Conservation (phyloP, 768 basidiomycete species). For the Lentinula detonsa region DNA sequence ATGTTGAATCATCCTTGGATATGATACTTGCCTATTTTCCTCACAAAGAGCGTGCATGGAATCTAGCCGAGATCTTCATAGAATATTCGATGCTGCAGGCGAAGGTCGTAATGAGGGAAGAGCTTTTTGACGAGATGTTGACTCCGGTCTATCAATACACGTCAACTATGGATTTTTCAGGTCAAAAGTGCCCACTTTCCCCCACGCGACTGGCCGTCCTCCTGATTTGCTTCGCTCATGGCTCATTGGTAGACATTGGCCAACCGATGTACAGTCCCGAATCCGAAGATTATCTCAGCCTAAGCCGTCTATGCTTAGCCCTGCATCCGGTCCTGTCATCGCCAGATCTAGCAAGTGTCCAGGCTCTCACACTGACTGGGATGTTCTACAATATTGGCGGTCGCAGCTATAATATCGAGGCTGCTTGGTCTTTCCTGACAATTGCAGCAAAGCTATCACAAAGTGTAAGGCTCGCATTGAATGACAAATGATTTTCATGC, state of each 20-base stretch:
- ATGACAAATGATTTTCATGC: not conserved
- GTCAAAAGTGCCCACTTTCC: conserved; percentile 8
- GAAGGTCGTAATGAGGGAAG: not conserved
- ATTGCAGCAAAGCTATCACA: conserved; percentile 27
- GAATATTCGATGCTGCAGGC: conserved; percentile 23
- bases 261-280: conserved; percentile 21
- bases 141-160: conserved; percentile 15
- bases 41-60: conserved; percentile 28
- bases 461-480: conserved; percentile 15
- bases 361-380: conserved; percentile 12
- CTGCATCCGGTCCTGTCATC: conserved; percentile 8
- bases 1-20: conserved; percentile 13
- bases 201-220: conserved; percentile 21
- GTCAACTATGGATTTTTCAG: conserved; percentile 15
- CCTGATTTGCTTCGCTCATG: conserved; percentile 27
- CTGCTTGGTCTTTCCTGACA: conserved; percentile 25
- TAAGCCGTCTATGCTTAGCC: conserved; percentile 10
- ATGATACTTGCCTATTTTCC: conserved; percentile 21
- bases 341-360: conserved; percentile 10
- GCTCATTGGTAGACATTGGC: conserved; percentile 28
- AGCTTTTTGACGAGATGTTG: conserved; percentile 32
- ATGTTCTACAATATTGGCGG: conserved; percentile 11
- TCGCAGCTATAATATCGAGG: conserved; percentile 18
- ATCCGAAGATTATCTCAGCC: conserved; percentile 13
- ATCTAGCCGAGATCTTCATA: conserved; percentile 40